Base-by-base conservation (phyloP, 2,329 filamentous ascomycete genomes). In the Zymoseptoria passerinii region DNA sequence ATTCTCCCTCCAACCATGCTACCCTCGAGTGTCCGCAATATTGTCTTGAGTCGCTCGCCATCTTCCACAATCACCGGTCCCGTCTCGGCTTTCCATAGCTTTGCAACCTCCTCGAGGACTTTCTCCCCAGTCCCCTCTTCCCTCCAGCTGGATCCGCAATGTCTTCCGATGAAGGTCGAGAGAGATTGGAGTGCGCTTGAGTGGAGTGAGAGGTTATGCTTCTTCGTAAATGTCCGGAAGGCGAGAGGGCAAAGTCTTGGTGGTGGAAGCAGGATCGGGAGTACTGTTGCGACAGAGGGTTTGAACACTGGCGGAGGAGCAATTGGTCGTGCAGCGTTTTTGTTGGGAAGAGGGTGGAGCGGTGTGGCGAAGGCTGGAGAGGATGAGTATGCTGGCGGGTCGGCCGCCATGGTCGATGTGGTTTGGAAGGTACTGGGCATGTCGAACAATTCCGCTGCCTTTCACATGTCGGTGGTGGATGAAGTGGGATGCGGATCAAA, bases 221-320 rank as follows among this genome's bases (percentile, higher is more conserved):
- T 99, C 74, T 96, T 96, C 1, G 94, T 99, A 65, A 99, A 95
- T 0, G 90, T 95, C 52, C 94, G 85, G 70, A 99, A 97, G 8
- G 94, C 95, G 19, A 97, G 80, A 2, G 94, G 92, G 62, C 95
- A 83, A 48, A 99, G 78, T 0, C 89, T 95, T 8, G 90, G 84
- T 0, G 92, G 89, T 3, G 92, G 92, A 4, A 99, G 85, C 40
- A 95, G 80, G 58, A 99, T 94, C 3, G 94, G 91, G 1, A 99
- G 80, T 52, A 97, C 88, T 6, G 85, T 81, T 5, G 79, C 73
- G 60, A 80, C 80, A 1, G 65, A 48, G 10, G 85, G 80, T 64
- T 79, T 80, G 56, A 77, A 74, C 7, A 70, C 71, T 40, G 77
- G 75, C 62, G 77, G 74, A 55, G 74, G 74, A 16, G 86, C 83